Evolutionary conservation across 2,329 filamentous ascomycete genomes (phyloP).

Genomic region (Fusarium praegraminearum): DNA sequence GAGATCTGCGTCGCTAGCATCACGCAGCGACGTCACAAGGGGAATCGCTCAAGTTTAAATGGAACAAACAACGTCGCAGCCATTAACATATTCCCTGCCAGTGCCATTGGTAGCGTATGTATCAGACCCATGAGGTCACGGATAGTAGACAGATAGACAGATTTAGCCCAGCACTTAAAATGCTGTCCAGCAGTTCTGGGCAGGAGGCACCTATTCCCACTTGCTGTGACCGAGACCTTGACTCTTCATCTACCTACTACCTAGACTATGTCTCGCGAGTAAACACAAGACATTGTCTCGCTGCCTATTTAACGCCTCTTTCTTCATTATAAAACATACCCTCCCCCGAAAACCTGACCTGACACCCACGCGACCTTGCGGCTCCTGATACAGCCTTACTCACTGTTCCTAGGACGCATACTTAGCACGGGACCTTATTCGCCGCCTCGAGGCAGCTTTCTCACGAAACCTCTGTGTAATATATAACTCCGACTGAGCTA

Average conservation of each 20-base stretch:
- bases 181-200: background rate
- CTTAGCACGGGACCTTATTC: conserved; percentile 35
- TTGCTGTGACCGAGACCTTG: conserved; percentile 23
- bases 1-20: conserved; percentile 39
- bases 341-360: conserved; percentile 32
- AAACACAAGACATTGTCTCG: conserved; percentile 27
- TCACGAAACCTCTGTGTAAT: conserved; percentile 4
- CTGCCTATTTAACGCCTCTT: conserved; percentile 17
- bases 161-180: conserved; percentile 11
- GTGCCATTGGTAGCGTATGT: background rate
- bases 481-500: conserved; percentile 10
- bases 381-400: conserved; percentile 39
- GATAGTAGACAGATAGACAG: background rate
- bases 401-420: conserved; percentile 30
- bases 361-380: conserved; percentile 40
- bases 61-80: conserved; percentile 29
- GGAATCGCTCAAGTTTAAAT: conserved; percentile 9
- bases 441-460: conserved; percentile 10
- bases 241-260: conserved; percentile 2
- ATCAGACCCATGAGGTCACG: conserved; percentile 32
- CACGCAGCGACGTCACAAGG: conserved; percentile 45
- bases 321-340: background rate
- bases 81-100: background rate
- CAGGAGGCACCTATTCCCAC: conserved; percentile 14
- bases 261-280: conserved; percentile 3